These are phyloP conservation scores for Phyllosticta citriasiana DNA, from an alignment of 2,329 filamentous ascomycete genomes.

Conservation along the genomic window DNA sequence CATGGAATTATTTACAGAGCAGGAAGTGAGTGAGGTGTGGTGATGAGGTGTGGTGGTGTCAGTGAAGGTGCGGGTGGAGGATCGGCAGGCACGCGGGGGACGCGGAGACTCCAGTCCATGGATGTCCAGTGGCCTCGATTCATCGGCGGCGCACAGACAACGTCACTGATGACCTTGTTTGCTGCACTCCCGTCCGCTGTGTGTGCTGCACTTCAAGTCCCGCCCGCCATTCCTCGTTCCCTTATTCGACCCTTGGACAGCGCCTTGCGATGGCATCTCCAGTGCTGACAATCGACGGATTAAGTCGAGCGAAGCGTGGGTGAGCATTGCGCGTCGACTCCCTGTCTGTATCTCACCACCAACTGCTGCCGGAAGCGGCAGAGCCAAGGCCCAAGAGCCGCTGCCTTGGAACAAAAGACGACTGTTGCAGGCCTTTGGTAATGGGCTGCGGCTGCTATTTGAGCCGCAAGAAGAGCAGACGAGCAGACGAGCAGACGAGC, in stretches of 20 bases:
- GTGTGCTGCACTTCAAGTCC: neutral
- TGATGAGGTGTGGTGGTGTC: neutral
- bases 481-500: too few species aligned
- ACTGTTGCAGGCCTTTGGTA: neutral
- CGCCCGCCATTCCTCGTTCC: too few species aligned
- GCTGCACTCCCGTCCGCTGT: neutral
- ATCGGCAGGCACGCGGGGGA: constrained; percentile 9
- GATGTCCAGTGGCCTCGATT: neutral
- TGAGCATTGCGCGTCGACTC: neutral
- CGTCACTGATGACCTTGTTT: neutral
- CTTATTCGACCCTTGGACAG: neutral
- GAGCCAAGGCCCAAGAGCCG: neutral
- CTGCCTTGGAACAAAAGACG: neutral
- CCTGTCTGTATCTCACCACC: neutral
- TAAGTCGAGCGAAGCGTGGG: neutral
- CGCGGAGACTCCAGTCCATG: constrained; percentile 1
- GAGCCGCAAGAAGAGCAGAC: neutral
- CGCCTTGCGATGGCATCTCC: neutral
- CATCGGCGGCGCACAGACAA: constrained; percentile 4
- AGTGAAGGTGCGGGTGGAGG: constrained; percentile 5
- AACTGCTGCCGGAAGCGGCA: neutral
- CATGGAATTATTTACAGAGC: neutral
- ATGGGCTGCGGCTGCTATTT: neutral
- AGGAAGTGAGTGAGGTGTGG: neutral
- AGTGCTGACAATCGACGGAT: neutral